These are phyloP conservation scores for Diatrype stigma DNA, from an alignment of 2,329 filamentous ascomycete species.

Conservation along the genomic window DNA sequence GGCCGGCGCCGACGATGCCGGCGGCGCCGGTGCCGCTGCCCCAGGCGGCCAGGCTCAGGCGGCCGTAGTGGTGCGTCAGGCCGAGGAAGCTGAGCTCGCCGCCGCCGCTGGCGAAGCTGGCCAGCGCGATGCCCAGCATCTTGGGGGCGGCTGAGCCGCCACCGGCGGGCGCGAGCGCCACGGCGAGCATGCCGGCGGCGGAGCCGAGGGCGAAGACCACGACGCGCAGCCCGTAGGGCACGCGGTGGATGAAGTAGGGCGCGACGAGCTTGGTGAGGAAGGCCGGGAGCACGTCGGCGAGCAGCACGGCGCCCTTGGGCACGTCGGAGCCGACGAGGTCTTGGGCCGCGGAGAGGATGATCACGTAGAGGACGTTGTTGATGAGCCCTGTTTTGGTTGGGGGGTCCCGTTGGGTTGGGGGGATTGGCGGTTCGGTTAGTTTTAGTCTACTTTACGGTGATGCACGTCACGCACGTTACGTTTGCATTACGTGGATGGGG, in stretches of 20 bases:
- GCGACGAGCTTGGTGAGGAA: slow-evolving; percentile 84
- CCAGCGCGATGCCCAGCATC: slow-evolving; percentile 77
- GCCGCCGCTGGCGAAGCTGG: slow-evolving; percentile 78
- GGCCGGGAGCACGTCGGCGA: slow-evolving; percentile 87
- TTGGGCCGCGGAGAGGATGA: slow-evolving; percentile 91
- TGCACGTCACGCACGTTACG: too few relatives aligned
- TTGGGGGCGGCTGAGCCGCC: slow-evolving; percentile 65
- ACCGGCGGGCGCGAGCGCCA: slow-evolving; percentile 70
- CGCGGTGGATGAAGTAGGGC: slow-evolving; percentile 87
- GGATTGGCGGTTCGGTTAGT: slow-evolving; percentile 3
- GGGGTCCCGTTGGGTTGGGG: too few relatives aligned
- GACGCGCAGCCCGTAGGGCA: slow-evolving; percentile 76
- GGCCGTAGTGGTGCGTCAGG: slow-evolving; percentile 89
- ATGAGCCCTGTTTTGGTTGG: slow-evolving; percentile 69
- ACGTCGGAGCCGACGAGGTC: slow-evolving; percentile 85
- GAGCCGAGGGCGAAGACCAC: slow-evolving; percentile 71
- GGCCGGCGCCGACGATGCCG: slow-evolving; percentile 78
- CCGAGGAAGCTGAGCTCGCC: slow-evolving; percentile 90
- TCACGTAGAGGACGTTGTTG: slow-evolving; percentile 97
- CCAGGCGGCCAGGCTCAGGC: slow-evolving; percentile 84
- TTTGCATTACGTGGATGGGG: too few relatives aligned
- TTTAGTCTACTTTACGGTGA: too few relatives aligned
- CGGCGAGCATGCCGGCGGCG: slow-evolving; percentile 80
- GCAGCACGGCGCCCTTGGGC: slow-evolving; percentile 87
- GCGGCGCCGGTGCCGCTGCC: slow-evolving; percentile 88